phyloP scores from a whole-genome alignment of 176 grass and related monocot genomes.

The Oryza glaberrima region DNA sequence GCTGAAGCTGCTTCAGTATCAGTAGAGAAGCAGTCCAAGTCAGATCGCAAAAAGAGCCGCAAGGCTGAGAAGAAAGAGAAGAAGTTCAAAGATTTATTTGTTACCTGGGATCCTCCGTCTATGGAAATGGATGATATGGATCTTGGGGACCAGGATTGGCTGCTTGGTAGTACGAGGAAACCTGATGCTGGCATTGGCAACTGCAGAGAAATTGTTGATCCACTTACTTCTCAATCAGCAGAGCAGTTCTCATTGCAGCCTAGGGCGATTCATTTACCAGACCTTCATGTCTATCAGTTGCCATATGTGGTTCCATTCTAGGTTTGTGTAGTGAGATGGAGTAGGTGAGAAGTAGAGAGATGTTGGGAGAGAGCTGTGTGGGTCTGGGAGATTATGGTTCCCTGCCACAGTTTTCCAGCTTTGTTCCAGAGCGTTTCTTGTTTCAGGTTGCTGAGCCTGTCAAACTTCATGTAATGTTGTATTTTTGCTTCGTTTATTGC shows the following conservation, averaged over 20 bases:
- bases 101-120: conserved; percentile 49
- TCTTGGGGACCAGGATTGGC: conserved; percentile 43
- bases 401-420: conserved; percentile 59
- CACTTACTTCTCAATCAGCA: background rate
- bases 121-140: conserved; percentile 14
- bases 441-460: background rate
- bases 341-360: conserved; percentile 38
- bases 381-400: conserved; percentile 32
- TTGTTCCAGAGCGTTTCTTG: conserved; percentile 31
- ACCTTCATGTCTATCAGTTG: conserved; percentile 41
- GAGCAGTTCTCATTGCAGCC: conserved; percentile 50
- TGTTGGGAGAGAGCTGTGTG: conserved; percentile 50
- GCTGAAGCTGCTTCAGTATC: background rate
- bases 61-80: conserved; percentile 56
- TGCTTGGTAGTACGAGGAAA: conserved; percentile 32
- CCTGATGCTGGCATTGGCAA: conserved; percentile 24
- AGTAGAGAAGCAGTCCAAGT: conserved; percentile 39
- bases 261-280: conserved; percentile 35
- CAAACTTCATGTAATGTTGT: conserved; percentile 10
- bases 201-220: conserved; percentile 44
- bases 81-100: conserved; percentile 48
- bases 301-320: conserved; percentile 61
- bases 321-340: background rate
- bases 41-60: conserved; percentile 42
- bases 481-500: background rate